Conservation (phyloP, 2,329 filamentous ascomycete genomes). For the Paracoccidioides brasiliensis region DNA sequence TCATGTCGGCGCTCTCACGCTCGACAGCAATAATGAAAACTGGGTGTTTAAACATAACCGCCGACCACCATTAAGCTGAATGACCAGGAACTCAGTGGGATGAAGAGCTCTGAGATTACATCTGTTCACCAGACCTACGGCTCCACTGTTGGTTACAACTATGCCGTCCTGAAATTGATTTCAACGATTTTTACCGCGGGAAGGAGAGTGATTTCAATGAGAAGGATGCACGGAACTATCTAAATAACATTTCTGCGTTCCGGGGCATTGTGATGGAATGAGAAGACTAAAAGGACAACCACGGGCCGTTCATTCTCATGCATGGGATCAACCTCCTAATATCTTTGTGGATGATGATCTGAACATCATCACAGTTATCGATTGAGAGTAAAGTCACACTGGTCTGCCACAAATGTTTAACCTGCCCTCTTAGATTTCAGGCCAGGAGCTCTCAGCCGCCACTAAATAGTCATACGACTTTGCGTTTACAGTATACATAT, state of each 20-base stretch:
- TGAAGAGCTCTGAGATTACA: neutral
- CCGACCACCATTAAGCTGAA: neutral
- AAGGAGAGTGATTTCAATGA: conserved; percentile 4
- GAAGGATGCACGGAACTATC: conserved; percentile 7
- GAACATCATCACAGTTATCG: no score
- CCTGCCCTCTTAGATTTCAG: no score
- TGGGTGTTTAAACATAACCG: conserved; percentile 1
- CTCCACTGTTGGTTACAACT: conserved; percentile 7
- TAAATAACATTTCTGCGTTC: conserved; percentile 4
- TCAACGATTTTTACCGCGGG: conserved; percentile 5
- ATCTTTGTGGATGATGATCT: no score
- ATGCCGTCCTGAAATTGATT: conserved; percentile 3
- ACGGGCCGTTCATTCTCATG: conserved; percentile 8
- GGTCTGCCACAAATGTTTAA: no score
- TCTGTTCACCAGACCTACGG: conserved; percentile 4
- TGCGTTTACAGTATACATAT: no score
- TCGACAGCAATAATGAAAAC: neutral
- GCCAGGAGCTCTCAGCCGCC: no score
- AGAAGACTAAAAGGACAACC: conserved; percentile 4
- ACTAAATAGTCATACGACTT: no score
- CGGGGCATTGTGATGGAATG: conserved; percentile 8
- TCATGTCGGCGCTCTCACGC: neutral
- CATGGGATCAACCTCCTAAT: conserved; percentile 7
- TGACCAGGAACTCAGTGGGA: neutral
- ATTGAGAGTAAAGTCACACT: no score